Conservation (phyloP, 495 filamentous ascomycete genomes). For the Achaetomiella virescens region DNA sequence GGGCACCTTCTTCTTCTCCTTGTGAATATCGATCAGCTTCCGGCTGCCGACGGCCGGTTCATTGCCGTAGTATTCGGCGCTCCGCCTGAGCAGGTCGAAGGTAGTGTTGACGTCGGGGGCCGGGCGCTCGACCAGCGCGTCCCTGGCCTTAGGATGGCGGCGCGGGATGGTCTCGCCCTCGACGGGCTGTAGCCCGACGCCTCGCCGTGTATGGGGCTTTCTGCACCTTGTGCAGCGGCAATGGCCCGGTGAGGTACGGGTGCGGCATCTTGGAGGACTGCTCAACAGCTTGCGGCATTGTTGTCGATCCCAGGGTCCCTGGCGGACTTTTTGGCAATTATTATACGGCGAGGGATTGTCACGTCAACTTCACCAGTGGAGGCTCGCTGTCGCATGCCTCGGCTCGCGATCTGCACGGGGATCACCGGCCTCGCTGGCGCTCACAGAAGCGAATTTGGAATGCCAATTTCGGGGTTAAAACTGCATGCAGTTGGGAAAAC, state of each 20-base stretch:
- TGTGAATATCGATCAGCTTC: conserved; percentile 52
- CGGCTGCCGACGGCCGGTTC: conserved; percentile 54
- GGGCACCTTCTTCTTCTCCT: conserved; percentile 60
- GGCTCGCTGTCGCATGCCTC: neutral
- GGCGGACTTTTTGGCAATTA: neutral
- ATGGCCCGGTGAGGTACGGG: conserved; percentile 3
- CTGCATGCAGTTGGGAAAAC: too few species aligned
- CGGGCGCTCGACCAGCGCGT: conserved; percentile 47
- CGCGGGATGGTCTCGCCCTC: conserved; percentile 60
- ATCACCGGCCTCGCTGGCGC: neutral
- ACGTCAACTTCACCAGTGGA: neutral
- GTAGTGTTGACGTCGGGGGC: conserved; percentile 49
- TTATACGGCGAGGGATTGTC: neutral
- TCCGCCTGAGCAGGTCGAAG: conserved; percentile 52
- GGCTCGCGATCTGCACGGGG: neutral
- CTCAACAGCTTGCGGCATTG: neutral
- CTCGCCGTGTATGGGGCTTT: conserved; percentile 50
- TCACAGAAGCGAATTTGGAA: neutral
- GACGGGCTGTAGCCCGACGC: conserved; percentile 42
- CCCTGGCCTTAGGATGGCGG: conserved; percentile 48
- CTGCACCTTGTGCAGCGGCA: conserved; percentile 40
- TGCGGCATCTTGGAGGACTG: neutral
- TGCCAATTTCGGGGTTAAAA: too few species aligned
- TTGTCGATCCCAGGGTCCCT: neutral
- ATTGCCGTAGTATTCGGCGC: conserved; percentile 47